These are phyloP conservation scores for Linderniella brevidens DNA, from an alignment of 257 asterid genomes.

Conservation along the genomic window DNA sequence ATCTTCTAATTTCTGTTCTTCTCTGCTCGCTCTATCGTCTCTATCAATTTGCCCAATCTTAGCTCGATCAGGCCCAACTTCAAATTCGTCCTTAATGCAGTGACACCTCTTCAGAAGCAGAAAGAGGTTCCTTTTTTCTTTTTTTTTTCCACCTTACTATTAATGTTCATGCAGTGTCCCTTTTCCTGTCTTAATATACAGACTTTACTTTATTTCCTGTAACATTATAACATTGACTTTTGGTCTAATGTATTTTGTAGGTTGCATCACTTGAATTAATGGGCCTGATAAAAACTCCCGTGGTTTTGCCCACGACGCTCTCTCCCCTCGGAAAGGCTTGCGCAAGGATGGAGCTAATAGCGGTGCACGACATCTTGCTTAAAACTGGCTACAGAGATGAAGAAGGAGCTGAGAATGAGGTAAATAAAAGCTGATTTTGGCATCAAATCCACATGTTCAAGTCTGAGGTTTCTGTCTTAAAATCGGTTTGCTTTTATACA, in stretches of 20 bases:
- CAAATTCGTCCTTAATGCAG: constrained; percentile 68
- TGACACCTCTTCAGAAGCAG: constrained; percentile 84
- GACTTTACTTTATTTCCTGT: background rate
- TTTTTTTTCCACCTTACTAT: background rate
- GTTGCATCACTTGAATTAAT: constrained; percentile 64
- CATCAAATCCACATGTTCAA: background rate
- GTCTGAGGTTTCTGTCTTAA: background rate
- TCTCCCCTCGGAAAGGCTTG: constrained; percentile 98
- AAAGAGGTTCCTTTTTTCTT: constrained; percentile 27
- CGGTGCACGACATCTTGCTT: constrained; percentile 84
- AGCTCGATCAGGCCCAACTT: constrained; percentile 71
- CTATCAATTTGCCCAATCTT: too few species aligned
- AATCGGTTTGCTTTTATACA: background rate
- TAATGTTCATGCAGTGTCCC: background rate
- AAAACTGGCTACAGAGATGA: constrained; percentile 96
- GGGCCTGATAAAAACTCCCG: constrained; percentile 70
- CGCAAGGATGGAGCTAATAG: constrained; percentile 83
- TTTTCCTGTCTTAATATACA: background rate
- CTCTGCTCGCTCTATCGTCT: too few species aligned
- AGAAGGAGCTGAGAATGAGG: constrained; percentile 99
- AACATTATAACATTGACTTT: background rate
- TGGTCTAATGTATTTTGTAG: constrained; percentile 18
- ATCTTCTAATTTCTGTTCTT: too few species aligned
- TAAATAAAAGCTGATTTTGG: constrained; percentile 16
- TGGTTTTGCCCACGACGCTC: constrained; percentile 55